Percentiles rank a stretch among this genome's conserved stretches.
Conservation (phyloP, 257 asterid genomes). For the Primulina eburnea region DNA sequence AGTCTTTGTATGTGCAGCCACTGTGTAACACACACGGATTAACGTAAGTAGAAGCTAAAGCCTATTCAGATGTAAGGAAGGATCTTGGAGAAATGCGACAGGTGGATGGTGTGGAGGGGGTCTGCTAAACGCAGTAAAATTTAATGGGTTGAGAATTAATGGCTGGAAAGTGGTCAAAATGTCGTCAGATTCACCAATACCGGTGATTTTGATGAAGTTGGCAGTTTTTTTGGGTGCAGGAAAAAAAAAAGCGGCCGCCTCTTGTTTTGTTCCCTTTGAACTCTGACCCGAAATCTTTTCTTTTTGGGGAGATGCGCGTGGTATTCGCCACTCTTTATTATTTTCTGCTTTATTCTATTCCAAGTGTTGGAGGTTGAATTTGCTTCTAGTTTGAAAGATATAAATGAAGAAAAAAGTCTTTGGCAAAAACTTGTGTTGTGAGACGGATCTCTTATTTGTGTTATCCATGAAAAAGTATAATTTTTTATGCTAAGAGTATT, state of each 20-base stretch:
- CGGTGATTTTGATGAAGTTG: slow-evolving; percentile 23
- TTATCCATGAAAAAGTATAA: too few species aligned
- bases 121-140: slow-evolving; percentile 31
- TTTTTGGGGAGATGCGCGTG: neutral
- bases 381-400: too few species aligned
- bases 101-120: slow-evolving; percentile 17
- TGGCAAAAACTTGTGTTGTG: too few species aligned
- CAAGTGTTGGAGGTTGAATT: neutral
- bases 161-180: slow-evolving; percentile 30
- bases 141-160: slow-evolving; percentile 23
- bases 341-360: neutral
- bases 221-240: neutral
- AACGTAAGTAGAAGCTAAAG: slow-evolving; percentile 8
- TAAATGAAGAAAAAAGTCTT: too few species aligned
- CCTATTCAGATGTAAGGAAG: slow-evolving; percentile 19
- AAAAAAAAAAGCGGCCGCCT: neutral
- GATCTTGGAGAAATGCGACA: slow-evolving; percentile 22
- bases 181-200: slow-evolving; percentile 25
- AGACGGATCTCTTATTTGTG: too few species aligned
- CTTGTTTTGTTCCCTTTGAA: neutral
- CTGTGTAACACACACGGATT: slow-evolving; percentile 18
- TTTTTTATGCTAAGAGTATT: too few species aligned
- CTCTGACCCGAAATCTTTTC: neutral
- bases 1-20: slow-evolving; percentile 9
- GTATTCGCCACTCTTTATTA: slow-evolving; percentile 26